A percentile compares a stretch with the other conserved stretches of the same genome.
Evolutionary conservation across 352 stramenopile species (phyloP).

Genomic region (Phytopythium aichiense): DNA sequence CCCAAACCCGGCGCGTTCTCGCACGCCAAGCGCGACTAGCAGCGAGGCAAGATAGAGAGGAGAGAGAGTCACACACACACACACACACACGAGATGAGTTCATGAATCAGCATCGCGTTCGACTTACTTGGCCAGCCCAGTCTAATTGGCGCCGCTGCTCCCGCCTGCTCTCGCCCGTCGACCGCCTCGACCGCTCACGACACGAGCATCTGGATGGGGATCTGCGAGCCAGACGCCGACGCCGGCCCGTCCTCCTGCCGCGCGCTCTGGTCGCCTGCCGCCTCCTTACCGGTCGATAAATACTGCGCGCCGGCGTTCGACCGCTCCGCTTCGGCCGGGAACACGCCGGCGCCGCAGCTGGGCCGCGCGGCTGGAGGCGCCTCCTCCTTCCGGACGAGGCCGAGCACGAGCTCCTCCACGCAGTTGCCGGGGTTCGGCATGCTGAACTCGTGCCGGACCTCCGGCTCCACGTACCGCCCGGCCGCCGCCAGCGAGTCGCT

Average conservation of each 20-base stretch:
- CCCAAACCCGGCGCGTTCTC: constrained; percentile 49
- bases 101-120: background rate
- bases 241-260: constrained; percentile 5
- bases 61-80: background rate
- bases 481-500: background rate
- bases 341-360: constrained; percentile 11
- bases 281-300: constrained; percentile 1
- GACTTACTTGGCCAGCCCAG: background rate
- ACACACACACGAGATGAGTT: background rate
- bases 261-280: background rate
- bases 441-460: constrained; percentile 62
- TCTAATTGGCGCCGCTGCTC: background rate
- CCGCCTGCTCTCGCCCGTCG: background rate
- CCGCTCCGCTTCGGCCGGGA: background rate
- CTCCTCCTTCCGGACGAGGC: constrained; percentile 31
- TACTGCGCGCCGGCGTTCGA: background rate
- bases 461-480: constrained; percentile 46
- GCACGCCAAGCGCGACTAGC: constrained; percentile 58
- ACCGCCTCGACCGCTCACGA: background rate
- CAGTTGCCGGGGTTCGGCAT: constrained; percentile 54
- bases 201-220: constrained; percentile 52
- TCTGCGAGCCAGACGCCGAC: constrained; percentile 25
- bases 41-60: background rate
- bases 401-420: constrained; percentile 41
- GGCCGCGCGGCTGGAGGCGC: constrained; percentile 19